A percentile compares a stretch with the other conserved stretches of the same genome.
Conservation (phyloP, 306 rosid genomes). For the Cucumis cinereus region DNA sequence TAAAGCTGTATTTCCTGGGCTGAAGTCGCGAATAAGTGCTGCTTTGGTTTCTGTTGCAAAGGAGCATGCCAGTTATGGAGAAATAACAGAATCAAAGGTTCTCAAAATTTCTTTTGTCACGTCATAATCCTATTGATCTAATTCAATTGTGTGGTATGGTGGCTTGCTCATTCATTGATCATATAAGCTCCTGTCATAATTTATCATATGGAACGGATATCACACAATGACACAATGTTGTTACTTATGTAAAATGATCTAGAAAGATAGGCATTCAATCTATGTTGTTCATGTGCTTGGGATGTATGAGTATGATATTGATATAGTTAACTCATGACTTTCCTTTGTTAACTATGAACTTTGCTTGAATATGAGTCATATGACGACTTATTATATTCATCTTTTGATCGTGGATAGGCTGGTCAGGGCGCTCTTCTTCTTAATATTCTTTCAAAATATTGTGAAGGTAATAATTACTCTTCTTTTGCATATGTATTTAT, state of each 20-base stretch:
- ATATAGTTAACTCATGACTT: background rate
- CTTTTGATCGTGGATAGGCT: slow-evolving; percentile 29
- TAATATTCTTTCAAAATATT: slow-evolving; percentile 83
- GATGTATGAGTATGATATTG: background rate
- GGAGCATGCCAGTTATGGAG: slow-evolving; percentile 94
- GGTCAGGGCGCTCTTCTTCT: slow-evolving; percentile 96
- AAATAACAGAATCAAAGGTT: slow-evolving; percentile 85
- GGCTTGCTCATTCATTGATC: background rate
- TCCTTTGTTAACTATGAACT: background rate
- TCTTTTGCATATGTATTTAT: background rate
- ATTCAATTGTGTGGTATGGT: background rate
- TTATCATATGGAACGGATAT: background rate
- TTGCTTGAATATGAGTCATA: background rate
- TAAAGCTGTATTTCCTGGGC: slow-evolving; percentile 71
- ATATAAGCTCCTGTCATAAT: background rate
- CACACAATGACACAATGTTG: background rate
- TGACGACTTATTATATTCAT: background rate
- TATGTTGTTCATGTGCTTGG: background rate
- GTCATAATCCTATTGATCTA: background rate
- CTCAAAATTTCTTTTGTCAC: background rate
- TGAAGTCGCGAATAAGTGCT: slow-evolving; percentile 80
- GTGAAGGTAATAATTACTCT: slow-evolving; percentile 50
- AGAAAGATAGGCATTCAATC: background rate
- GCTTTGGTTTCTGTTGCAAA: slow-evolving; percentile 76
- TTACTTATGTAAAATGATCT: background rate